These are phyloP conservation scores for Ganoderma meredithae DNA, from an alignment of 1,284 basidiomycete species.

Conservation along the genomic window DNA sequence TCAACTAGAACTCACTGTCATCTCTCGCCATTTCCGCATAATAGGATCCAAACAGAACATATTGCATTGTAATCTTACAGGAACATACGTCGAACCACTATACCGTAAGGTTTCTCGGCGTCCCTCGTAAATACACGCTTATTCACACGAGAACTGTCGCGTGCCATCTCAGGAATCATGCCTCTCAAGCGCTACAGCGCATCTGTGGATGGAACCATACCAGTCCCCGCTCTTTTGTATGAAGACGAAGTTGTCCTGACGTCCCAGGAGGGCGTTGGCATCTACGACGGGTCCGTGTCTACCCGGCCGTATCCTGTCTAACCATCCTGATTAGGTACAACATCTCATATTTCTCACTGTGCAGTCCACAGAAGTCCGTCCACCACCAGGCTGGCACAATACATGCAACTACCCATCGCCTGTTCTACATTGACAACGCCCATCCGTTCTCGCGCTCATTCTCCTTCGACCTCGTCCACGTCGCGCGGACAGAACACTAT, in stretches of 20 bases:
- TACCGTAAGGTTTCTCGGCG: slow-evolving; percentile 7
- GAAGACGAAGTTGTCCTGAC: slow-evolving; percentile 79
- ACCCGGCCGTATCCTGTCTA: background rate
- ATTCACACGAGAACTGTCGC: slow-evolving; percentile 8
- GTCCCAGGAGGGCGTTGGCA: slow-evolving; percentile 81
- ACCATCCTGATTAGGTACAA: background rate
- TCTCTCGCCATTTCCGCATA: background rate
- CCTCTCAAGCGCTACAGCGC: slow-evolving; percentile 58
- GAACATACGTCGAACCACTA: background rate
- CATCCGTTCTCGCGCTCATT: slow-evolving; percentile 62
- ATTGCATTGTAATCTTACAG: background rate
- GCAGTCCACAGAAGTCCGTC: slow-evolving; percentile 84
- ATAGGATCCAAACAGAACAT: background rate
- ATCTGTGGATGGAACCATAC: slow-evolving; percentile 75
- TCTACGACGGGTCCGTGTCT: slow-evolving; percentile 85
- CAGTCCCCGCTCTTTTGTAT: slow-evolving; percentile 76
- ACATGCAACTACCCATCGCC: slow-evolving; percentile 85
- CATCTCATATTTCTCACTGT: slow-evolving; percentile 21
- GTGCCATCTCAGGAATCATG: slow-evolving; percentile 23
- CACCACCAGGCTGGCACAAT: slow-evolving; percentile 77
- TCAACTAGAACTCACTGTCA: background rate
- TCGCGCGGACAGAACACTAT: slow-evolving; percentile 89
- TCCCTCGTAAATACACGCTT: background rate
- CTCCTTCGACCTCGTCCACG: slow-evolving; percentile 66
- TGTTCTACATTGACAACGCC: slow-evolving; percentile 80